A percentile compares a stretch with the other conserved stretches of the same genome.
Conservation (phyloP, 2,329 filamentous ascomycete species). For the Thelonectria olida region DNA sequence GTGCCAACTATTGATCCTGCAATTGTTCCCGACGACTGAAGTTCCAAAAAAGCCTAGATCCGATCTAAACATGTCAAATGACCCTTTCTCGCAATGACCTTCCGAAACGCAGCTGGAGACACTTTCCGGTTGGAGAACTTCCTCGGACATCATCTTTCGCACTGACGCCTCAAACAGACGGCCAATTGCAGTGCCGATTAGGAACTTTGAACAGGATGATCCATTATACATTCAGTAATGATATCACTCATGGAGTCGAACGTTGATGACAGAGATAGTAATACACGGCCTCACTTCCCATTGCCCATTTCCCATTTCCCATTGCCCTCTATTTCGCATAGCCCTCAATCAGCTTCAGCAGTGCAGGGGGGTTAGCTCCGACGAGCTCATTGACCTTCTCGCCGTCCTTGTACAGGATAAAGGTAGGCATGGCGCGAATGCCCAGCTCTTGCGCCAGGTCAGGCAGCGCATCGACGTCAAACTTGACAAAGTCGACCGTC, state of each 20-base stretch:
- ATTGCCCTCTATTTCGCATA: slow-evolving; percentile 5
- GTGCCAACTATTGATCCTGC: background rate
- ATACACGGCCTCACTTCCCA: background rate
- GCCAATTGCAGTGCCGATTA: too few species aligned
- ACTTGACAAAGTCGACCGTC: slow-evolving; percentile 80
- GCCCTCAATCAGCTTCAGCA: slow-evolving; percentile 30
- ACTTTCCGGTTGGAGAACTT: background rate
- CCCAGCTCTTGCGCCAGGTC: slow-evolving; percentile 80
- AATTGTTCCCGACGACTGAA: background rate
- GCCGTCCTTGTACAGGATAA: slow-evolving; percentile 84
- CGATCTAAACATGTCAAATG: background rate
- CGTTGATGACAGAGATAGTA: background rate
- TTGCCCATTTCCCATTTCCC: background rate
- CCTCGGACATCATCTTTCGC: background rate
- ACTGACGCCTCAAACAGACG: background rate
- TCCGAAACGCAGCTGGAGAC: background rate
- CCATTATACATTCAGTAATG: too few species aligned
- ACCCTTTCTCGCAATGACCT: background rate
- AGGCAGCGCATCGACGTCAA: slow-evolving; percentile 86
- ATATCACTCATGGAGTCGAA: too few species aligned
- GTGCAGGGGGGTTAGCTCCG: slow-evolving; percentile 75
- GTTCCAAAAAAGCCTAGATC: background rate
- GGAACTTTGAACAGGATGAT: background rate
- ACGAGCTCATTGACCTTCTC: slow-evolving; percentile 77
- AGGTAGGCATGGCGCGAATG: slow-evolving; percentile 93